A percentile compares a stretch with the other conserved stretches of the same genome.
phyloP scores from a whole-genome alignment of 345 rosid genomes.

The Eucalyptus sp. region DNA sequence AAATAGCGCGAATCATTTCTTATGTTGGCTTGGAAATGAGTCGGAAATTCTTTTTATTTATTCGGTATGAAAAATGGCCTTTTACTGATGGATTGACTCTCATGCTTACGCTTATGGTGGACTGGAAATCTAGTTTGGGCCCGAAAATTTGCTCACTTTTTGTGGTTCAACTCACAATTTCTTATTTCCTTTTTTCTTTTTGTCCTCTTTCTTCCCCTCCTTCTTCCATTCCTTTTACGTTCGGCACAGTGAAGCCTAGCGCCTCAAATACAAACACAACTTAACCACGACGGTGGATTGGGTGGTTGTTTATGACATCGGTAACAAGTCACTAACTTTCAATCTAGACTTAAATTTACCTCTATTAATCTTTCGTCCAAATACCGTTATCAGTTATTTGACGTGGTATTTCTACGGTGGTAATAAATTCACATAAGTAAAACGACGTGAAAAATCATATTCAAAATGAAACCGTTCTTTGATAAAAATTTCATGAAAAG shows the following conservation, averaged over 20 bases:
- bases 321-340: not conserved
- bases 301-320: not conserved
- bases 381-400: rapidly evolving
- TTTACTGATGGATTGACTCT: not conserved
- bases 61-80: not conserved
- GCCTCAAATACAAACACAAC: not conserved
- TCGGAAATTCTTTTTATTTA: not conserved
- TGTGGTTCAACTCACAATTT: not conserved
- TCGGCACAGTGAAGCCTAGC: not conserved
- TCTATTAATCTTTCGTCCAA: not conserved
- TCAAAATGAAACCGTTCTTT: too few relatives aligned
- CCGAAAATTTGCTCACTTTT: not conserved
- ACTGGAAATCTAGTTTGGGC: not conserved
- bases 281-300: not conserved
- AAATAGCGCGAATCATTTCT: not conserved
- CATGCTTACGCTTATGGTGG: not conserved
- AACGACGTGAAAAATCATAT: not conserved
- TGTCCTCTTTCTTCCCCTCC: not conserved
- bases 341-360: not conserved
- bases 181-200: not conserved
- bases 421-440: not conserved
- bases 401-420: not conserved
- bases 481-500: too few relatives aligned
- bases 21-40: not conserved
- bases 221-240: not conserved